Conservation (phyloP, 306 rosid genomes). For the Fagus crenata region DNA sequence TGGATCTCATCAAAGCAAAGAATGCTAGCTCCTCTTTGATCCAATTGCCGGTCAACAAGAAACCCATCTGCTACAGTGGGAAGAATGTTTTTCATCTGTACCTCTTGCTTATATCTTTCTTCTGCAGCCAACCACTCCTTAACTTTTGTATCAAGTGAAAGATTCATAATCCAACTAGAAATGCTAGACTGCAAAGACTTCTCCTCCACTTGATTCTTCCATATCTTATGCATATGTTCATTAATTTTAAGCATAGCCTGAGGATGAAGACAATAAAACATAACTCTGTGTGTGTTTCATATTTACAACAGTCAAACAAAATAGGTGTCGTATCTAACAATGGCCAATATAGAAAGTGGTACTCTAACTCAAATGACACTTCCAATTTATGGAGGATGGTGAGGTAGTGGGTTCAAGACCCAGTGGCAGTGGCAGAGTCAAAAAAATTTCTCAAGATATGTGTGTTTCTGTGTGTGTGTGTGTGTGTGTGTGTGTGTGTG, state of each 20-base stretch:
- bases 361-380: not conserved
- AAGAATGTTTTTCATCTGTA: constrained; percentile 88
- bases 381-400: constrained; percentile 8
- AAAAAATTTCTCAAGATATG: too few species aligned
- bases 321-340: constrained; percentile 10
- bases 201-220: constrained; percentile 77
- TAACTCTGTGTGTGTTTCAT: constrained; percentile 13
- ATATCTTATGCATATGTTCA: constrained; percentile 92
- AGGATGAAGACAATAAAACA: constrained; percentile 28
- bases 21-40: constrained; percentile 76
- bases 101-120: constrained; percentile 83
- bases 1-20: constrained; percentile 98
- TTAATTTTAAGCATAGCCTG: constrained; percentile 99
- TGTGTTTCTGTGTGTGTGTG: too few species aligned
- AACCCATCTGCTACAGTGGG: constrained; percentile 87
- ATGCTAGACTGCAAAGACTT: constrained; percentile 67
- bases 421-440: too few species aligned
- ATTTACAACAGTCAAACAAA: constrained; percentile 9
- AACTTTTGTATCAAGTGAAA: constrained; percentile 75
- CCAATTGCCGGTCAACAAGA: constrained; percentile 56
- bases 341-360: not conserved
- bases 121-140: constrained; percentile 94
- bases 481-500: too few species aligned
- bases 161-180: constrained; percentile 85
- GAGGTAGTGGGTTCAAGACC: too few species aligned